Base-by-base conservation (phyloP, 768 basidiomycete genomes). In the Lactarius sp. region DNA sequence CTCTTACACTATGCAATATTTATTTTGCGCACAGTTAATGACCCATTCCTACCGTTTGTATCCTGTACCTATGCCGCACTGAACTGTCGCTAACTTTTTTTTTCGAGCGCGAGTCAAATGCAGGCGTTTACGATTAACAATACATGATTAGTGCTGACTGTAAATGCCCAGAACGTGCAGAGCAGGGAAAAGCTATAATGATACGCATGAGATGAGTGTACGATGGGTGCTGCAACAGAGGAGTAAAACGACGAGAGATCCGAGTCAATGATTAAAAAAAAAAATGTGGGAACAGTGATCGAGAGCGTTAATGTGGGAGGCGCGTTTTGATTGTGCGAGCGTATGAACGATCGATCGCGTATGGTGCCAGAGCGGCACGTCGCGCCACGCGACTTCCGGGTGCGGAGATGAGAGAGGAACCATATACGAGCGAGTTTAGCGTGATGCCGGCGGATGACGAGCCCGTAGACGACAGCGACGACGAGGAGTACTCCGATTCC, bases 331-430 rank as follows among this genome's bases (percentile, higher is more conserved):
- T 41, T 1, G 27, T 36, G 14, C 12, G 33, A 39, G 61, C 36
- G 14, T 16, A 37, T 39, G 52, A 59, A 20, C 33, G 34, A 20
- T 49, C 27, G 31, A 22, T 47, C 27, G 14, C 3, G 39, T 64
- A 64, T n/a, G 62, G 62, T 6, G 52, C 52, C 18, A 54, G 33
- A n/a, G 52, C 62, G 4, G 16, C 20, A 18, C 58, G 62, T 27
- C 58, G 58, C 34, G 39, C 52, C 16, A 33, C 33, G 6, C 62
- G 62, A 20, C 33, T 47, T 31, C 50, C 47, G 18, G 7, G 22
- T 47, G 52, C 13, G 6, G 16, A 20, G 12, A 31, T 9, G 16
- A 33, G 55, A 18, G 22, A 18, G 9, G 55, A 13, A 42, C 31
- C 41, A 31, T 18, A 44, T 16, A 33, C 36, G n/a, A 22, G 31